These are phyloP conservation scores for Cenococcum geophilum DNA, from an alignment of 495 filamentous ascomycete genomes.

Conservation along the genomic window DNA sequence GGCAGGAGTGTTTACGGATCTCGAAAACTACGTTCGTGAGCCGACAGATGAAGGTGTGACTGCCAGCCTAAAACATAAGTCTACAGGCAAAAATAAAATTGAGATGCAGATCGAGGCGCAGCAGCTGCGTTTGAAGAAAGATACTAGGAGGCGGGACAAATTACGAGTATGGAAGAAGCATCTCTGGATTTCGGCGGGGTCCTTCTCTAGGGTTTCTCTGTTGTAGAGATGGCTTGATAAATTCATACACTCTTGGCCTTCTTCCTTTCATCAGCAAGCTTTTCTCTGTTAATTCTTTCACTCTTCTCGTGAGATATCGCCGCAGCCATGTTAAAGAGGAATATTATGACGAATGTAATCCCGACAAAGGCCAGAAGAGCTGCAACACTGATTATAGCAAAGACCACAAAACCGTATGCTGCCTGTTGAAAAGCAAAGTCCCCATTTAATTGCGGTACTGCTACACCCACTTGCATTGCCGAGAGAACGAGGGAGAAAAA, in stretches of 20 bases:
- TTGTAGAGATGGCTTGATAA: neutral
- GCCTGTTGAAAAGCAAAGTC: conserved; percentile 43
- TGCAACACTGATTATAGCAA: conserved; percentile 21
- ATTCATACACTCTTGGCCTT: neutral
- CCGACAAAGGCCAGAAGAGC: conserved; percentile 22
- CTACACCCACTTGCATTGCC: conserved; percentile 56
- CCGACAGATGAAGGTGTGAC: conserved; percentile 20
- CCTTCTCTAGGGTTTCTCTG: neutral
- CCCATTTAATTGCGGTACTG: conserved; percentile 37
- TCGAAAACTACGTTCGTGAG: conserved; percentile 22
- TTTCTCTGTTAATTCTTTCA: conserved; percentile 10
- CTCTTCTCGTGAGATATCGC: conserved; percentile 25
- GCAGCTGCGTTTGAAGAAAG: conserved; percentile 16
- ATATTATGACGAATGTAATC: conserved; percentile 22
- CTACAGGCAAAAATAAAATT: conserved; percentile 16
- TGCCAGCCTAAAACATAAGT: conserved; percentile 17
- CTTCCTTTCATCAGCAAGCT: conserved; percentile 1
- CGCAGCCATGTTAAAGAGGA: conserved; percentile 29
- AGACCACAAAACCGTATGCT: conserved; percentile 51
- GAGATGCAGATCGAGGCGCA: conserved; percentile 24
- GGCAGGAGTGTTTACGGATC: conserved; percentile 24
- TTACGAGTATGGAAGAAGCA: neutral
- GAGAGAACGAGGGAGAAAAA: conserved; percentile 52
- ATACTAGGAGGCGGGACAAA: conserved; percentile 13
- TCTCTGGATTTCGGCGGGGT: neutral